Base-by-base conservation (phyloP, 345 rosid species). In the Rhodamnia rubescens region DNA sequence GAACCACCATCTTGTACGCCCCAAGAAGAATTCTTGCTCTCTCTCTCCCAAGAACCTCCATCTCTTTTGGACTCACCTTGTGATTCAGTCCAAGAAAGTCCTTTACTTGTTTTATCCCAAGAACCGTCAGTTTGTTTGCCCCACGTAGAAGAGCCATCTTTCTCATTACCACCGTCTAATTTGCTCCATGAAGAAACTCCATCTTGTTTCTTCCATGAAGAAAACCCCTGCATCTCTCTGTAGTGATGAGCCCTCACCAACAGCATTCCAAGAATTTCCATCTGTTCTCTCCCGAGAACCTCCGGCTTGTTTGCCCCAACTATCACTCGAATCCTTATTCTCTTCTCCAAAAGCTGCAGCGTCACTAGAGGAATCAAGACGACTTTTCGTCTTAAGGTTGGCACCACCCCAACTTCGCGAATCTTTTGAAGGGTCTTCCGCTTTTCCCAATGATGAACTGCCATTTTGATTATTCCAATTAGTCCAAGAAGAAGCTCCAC, bases 401-500 rank as follows among this genome's bases (percentile, higher is more conserved):
- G 81, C 52, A 29, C 50, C 27, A 64, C 82, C 84, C 87, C 87
- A 86, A 82, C 81, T 61, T 24, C 12, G 61, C 50, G 84, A 53
- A 86, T 59, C 87, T 64, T 82, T 82, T 59, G 85, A 53, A 83
- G 74, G 42, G 84, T 75, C 85, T 83, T 74, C 83, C 8, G 29
- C 56, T 54, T 78, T 50, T 16, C 85, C 61, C 83, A 51, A 61
- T 40, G 86, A 85, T 26, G 89, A 87, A 5, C 85, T 86, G 36
- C 47, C 85, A 61, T 86, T 85, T 49, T 84, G 74, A 16, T 78
- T 85, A 47, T 85, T 85, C 86, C 86, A 85, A 36, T 58, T 83
- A 59, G 53, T 85, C 92, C 91, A 87, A 49, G 85, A 64, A 53
- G 88, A 82, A 59, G 84, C 88, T 27, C 85, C 87, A 84, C 81